Evolutionary conservation across 2,329 filamentous ascomycete genomes (phyloP), one percentile per base, ranked within the genome.

Genomic region (Malbranchea zuffiana): DNA sequence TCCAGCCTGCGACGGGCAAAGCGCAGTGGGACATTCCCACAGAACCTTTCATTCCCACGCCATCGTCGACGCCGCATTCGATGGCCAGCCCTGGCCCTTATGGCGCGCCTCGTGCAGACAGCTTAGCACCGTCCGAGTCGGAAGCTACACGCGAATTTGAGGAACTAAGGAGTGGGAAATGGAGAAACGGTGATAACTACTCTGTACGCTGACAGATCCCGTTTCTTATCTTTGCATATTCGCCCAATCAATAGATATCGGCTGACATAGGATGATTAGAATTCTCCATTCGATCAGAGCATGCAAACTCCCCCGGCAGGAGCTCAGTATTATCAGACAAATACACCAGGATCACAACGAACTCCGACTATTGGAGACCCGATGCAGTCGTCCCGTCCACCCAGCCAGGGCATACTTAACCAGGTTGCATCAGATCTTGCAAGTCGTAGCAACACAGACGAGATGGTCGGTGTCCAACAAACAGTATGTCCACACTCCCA

Each of bases 1-100:
- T 62, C 24, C 56, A 61, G 36, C 50, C 56, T 32, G 53, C 56
- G 27, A 62, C 57, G 7, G 59, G 57, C 21, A 54, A 54, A 32
- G 56, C 56, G 5, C 57, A 59, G 47, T 62, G 59, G 59, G 56
- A 61, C 5, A 47, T 62, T n/a, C 59, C 59, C 5, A 61, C 57
- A 12, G 55, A 61, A 40, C 58, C 56, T 17, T 54, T 57, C 25
- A 48, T 57, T 25, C 48, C 60, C 13, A 59, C 57, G 2, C 58
- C 59, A 5, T 44, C 45, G 2, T 49, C 47, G 13, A 47, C 48
- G 13, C 49, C 48, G 32, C 49, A 47, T 26, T 49, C 49, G 11
- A 44, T 42, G 19, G 42, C 44, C 17, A 46, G 44, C 30, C 44
- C 44, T 11, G 42, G 44, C 10, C 44, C 44, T 6, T 46, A 38